Evolutionary conservation across 495 filamentous ascomycete genomes (phyloP), one percentile per base, ranked within the genome.

Genomic region (Lindgomyces ingoldianus): DNA sequence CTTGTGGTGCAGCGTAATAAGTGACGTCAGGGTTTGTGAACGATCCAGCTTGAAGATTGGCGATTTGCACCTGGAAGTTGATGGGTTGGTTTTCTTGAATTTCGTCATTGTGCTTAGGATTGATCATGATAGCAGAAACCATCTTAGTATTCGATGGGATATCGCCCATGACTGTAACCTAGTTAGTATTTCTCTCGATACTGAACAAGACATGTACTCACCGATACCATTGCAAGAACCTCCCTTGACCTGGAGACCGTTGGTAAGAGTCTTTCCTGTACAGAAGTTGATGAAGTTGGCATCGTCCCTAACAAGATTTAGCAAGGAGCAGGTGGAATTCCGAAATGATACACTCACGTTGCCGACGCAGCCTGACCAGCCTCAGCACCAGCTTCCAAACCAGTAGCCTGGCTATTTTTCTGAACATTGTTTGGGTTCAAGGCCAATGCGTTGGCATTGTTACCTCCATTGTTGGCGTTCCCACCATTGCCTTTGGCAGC

Each of bases 221-320:
- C 78, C 67, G 63, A 81, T 79, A 42, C 85, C 85, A 72, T 91
- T 91, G 75, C 88, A 91, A 45, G 88, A 90, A n/a, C 88, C 88
- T 14, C 60, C 70, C 54, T 80, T 78, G 55, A 82, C 75, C 73
- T 91, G 88, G 24, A 79, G 71, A 70, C 88, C 88, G 70, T 90
- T 90, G 52, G 87, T 91, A 58, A 86, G 51, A n/a, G 80, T 84
- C 75, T 88, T 78, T 42, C 87, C 87, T 12, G 77, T 70, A 73
- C 88, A 74, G 59, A 71, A 59, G 46, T 67, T 63, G 59, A 72
- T 68, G 62, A 66, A 70, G 48, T 90, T 89, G 73, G 75, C 72
- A 54, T 74, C 41, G 64, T 84, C 72, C 51, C 72, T 71, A 69
- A 70, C 19, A 21, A 57, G 0, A 22, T 54, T 70, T 18, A 72